Base-by-base conservation (phyloP, 2,329 filamentous ascomycete species). In the Colletotrichum sp. region DNA sequence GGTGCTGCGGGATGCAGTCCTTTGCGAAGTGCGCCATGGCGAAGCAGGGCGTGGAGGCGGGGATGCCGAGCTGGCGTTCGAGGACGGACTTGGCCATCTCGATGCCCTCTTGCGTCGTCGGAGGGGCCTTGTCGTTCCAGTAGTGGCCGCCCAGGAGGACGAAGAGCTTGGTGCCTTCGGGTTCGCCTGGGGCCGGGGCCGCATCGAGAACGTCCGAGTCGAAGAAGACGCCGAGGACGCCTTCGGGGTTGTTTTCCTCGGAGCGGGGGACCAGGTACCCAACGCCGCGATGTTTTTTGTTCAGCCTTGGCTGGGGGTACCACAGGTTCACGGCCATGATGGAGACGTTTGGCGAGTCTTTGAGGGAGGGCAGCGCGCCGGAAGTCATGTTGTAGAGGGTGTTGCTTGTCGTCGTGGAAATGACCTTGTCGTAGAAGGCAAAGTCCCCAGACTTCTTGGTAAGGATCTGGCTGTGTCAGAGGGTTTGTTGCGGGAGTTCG, bases 121-220 rank as follows among this genome's bases (percentile, higher is more conserved):
- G 96, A 1, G 80, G 68, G 3, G 85, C 84, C 98, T 98, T 16
- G 95, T 98, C 28, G 82, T 95, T 90, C 95, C 95, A 99, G 90
- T 95, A 95, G 85, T 98, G 96, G 2, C 97, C 97, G 75, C 97
- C 97, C 72, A 99, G 88, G 92, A 99, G 98, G 80, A 99, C 95
- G 18, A 96, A 98, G 69, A 78, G 55, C 95, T 95, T 0, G 83
- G 81, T 78, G 71, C 79, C 69, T 44, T 44, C 44, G 79, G 78
- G n/a, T 34, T 76, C 77, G 84, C 77, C 85, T 84, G 21, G 21
- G 6, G 85, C 65, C 84, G 80, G 59, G 80, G 78, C 39, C 18
- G 39, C n/a, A 21, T 52, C 44, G 71, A 82, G 78, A 34, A 86
- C 90, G 78, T 95, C 92, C 4, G 93, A 95, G 84, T 98, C 96